phyloP scores from a whole-genome alignment of 305 asterid genomes.

The Fraxinus xanthoxyloides region DNA sequence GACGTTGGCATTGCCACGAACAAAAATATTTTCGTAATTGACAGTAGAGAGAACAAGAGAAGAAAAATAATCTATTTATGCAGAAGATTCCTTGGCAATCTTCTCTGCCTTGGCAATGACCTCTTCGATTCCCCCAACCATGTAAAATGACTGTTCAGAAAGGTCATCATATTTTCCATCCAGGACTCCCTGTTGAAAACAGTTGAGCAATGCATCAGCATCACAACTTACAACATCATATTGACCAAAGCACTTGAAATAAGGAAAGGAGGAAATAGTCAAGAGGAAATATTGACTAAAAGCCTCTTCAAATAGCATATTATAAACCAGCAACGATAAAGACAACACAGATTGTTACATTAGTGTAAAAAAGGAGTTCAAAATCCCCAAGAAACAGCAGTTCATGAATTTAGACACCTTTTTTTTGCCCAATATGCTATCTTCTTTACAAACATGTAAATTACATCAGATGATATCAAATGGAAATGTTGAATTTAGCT shows the following conservation, averaged over 20 bases:
- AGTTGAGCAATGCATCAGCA: conserved; percentile 8
- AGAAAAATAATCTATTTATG: conserved; percentile 34
- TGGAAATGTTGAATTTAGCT: neutral
- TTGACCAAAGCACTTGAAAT: neutral
- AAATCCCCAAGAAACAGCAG: neutral
- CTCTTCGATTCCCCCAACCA: conserved; percentile 98
- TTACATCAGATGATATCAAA: neutral
- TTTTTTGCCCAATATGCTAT: neutral
- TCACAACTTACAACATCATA: neutral
- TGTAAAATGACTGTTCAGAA: conserved; percentile 91
- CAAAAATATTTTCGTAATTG: conserved; percentile 60
- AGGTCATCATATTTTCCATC: conserved; percentile 93
- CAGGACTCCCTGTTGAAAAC: conserved; percentile 61
- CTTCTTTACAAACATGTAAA: neutral
- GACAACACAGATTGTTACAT: neutral
- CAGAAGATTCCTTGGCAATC: conserved; percentile 88
- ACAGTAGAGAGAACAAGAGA: conserved; percentile 24
- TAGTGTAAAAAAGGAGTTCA: neutral
- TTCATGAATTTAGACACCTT: neutral
- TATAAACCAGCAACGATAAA: neutral
- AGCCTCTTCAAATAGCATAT: neutral
- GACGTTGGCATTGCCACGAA: conserved; percentile 43
- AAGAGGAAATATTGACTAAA: neutral
- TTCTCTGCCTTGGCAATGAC: conserved; percentile 96
- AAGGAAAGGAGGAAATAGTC: neutral